phyloP scores from a whole-genome alignment of 441 rosid species.

The Pelargonium cotyledonis region DNA sequence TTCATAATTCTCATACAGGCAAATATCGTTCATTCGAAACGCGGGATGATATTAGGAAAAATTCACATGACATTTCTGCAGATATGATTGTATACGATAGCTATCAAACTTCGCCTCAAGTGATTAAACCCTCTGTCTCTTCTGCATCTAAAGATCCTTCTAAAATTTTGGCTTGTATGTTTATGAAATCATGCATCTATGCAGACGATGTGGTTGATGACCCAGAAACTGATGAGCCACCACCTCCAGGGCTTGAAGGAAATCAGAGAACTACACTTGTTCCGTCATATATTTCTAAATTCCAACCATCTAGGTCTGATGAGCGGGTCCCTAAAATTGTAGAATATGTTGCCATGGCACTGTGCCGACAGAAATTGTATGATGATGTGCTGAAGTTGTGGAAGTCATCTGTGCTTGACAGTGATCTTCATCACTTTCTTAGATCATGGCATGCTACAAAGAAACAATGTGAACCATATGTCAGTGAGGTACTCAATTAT shows the following conservation, averaged over 20 bases:
- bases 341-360: constrained; percentile 58
- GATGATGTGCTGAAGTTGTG: constrained; percentile 57
- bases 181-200: constrained; percentile 35
- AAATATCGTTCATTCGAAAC: constrained; percentile 20
- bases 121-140: constrained; percentile 25
- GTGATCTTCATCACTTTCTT: constrained; percentile 38
- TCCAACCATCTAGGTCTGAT: constrained; percentile 35
- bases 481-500: constrained; percentile 25
- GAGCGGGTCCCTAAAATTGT: constrained; percentile 43
- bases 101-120: constrained; percentile 29
- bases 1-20: constrained; percentile 17
- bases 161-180: constrained; percentile 34
- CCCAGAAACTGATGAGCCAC: constrained; percentile 45
- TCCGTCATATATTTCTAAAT: constrained; percentile 34
- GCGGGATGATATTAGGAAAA: constrained; percentile 24
- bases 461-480: constrained; percentile 19
- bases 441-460: constrained; percentile 27
- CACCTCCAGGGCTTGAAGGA: constrained; percentile 65
- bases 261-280: constrained; percentile 19
- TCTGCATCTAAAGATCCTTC: constrained; percentile 34
- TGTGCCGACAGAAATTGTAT: constrained; percentile 81
- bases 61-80: constrained; percentile 23
- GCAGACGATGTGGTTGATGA: constrained; percentile 31
- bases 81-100: constrained; percentile 21
- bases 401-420: constrained; percentile 42